Percentiles rank a stretch among this genome's conserved stretches.
Evolutionary conservation across 129 eudicot genomes (phyloP).

Genomic region (Artemisia tridentata): DNA sequence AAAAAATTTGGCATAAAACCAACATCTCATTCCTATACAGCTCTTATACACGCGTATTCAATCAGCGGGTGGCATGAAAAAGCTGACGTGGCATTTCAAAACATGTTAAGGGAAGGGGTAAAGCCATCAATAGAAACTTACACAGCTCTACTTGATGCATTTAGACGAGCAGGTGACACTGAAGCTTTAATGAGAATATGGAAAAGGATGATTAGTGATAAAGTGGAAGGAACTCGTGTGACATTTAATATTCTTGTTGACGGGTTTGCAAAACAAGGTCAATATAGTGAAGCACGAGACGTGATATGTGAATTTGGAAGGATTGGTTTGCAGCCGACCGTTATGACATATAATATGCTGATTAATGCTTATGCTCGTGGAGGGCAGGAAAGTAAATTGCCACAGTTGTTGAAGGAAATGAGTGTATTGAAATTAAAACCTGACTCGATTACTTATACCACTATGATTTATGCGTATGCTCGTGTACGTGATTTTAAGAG

Average conservation of each 20-base stretch:
- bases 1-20: conserved; percentile 78
- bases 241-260: conserved; percentile 81
- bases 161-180: conserved; percentile 86
- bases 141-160: conserved; percentile 82
- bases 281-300: conserved; percentile 75
- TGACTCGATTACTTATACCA: conserved; percentile 81
- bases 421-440: conserved; percentile 67
- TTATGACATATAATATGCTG: conserved; percentile 92
- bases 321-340: conserved; percentile 72
- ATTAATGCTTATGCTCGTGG: conserved; percentile 93
- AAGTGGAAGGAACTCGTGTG: conserved; percentile 77
- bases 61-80: conserved; percentile 80
- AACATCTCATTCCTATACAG: conserved; percentile 79
- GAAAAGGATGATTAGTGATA: conserved; percentile 87
- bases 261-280: conserved; percentile 92
- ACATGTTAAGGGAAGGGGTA: conserved; percentile 73
- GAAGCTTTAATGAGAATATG: conserved; percentile 62
- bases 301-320: conserved; percentile 80
- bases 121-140: conserved; percentile 81
- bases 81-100: conserved; percentile 69
- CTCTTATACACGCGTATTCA: conserved; percentile 88
- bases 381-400: conserved; percentile 71
- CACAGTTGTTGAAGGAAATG: conserved; percentile 85
- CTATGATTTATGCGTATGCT: conserved; percentile 83
- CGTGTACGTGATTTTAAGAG: conserved; percentile 87